Base-by-base conservation (phyloP, 1,139 yeast genomes). In the Yamadazyma aaseri region DNA sequence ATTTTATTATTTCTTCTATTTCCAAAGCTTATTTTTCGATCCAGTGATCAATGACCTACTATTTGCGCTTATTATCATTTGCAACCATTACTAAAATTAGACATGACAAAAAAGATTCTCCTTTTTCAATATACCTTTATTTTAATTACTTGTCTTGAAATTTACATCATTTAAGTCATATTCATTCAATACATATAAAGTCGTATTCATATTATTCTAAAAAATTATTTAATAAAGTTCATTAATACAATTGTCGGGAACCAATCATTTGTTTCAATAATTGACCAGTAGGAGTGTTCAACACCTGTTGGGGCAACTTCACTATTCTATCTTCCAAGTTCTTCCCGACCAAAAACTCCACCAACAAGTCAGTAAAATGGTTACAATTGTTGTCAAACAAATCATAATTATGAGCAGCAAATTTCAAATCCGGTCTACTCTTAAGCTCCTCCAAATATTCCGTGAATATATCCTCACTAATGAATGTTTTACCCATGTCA, bases 381-480 rank as follows among this genome's bases (percentile, higher is more conserved):
- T 81, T 81, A 55, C 89, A 81, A 50, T 81, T 81, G 55, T 81
- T 81, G 35, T 73, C 73, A 42, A 81, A 79, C 41, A 81, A 57
- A 43, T 80, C 79, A 52, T 81, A 81, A 16, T 58, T 63, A 6
- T 60, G 60, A 1, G 76, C 72, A 24, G 69, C 63, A 49, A 68
- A 80, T 43, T 65, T 67, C 42, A 45, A 42, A 17, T 65, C 72
- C 9, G 64, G 65, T 33, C 61, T 60, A 31, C 49, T 41, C 17
- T 58, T 58, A 24, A 80, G 55, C 30, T 79, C 83, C 3, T 61
- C 63, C 29, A 81, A 46, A 48, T 68, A 80, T 29, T 77, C 86
- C 15, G 60, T 55, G 20, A 79, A 61, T 4, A 79, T 58, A 7
- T 78, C 85, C 24, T 63, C 60, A 10, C 76, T 71, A 2, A 81